Evolutionary conservation across 129 eudicot species (phyloP).

Genomic region (Daucus carota): DNA sequence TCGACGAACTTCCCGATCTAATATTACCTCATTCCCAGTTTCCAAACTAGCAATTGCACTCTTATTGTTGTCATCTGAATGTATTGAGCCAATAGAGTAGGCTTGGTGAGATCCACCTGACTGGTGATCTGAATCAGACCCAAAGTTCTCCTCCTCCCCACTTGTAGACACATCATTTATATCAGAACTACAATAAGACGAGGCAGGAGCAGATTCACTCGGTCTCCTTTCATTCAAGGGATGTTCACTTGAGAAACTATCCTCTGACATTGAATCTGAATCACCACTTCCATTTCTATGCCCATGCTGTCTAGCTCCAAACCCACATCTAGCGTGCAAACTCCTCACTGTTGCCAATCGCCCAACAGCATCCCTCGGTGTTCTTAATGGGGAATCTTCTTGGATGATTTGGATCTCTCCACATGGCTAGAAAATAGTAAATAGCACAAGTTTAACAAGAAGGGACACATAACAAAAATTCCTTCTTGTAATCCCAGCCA

Average conservation of each 20-base stretch:
- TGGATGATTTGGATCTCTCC: constrained; percentile 80
- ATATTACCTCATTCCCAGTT: constrained; percentile 14
- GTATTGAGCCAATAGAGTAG: constrained; percentile 17
- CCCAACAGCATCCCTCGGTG: constrained; percentile 86
- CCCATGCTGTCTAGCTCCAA: constrained; percentile 25
- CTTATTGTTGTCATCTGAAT: constrained; percentile 10
- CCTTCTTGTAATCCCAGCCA: neutral
- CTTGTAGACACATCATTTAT: constrained; percentile 45
- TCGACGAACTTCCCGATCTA: constrained; percentile 14
- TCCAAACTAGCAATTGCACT: constrained; percentile 11
- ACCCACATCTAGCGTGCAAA: constrained; percentile 22
- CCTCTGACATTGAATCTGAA: constrained; percentile 70
- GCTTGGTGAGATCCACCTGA: constrained; percentile 18
- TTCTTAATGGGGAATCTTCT: constrained; percentile 84
- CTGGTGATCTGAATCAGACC: constrained; percentile 17
- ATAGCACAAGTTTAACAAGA: neutral
- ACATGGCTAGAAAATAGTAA: constrained; percentile 44
- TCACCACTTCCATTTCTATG: constrained; percentile 44
- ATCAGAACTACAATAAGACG: constrained; percentile 24
- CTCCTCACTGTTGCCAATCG: constrained; percentile 44
- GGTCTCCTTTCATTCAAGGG: constrained; percentile 62
- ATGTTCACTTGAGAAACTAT: constrained; percentile 71
- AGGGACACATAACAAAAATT: neutral
- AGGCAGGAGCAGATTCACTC: constrained; percentile 63
- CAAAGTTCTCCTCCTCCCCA: constrained; percentile 65